Percentiles rank a stretch among this genome's conserved stretches.
These are phyloP conservation scores for Syzygium oleosum DNA, from an alignment of 345 rosid species.

Conservation along the genomic window DNA sequence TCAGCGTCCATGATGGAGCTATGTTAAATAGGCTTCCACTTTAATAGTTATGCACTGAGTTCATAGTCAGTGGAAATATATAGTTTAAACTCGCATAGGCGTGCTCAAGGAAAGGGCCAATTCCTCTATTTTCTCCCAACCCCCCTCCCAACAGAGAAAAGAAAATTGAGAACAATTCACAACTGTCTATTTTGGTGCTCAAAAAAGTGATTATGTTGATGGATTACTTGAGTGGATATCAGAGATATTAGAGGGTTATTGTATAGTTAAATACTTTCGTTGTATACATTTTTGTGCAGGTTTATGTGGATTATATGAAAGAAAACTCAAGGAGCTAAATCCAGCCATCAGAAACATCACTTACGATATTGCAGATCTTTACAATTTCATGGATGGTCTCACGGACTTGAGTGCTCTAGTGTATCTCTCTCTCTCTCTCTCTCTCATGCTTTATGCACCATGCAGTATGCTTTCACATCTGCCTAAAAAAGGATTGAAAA, in stretches of 20 bases:
- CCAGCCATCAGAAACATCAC: constrained; percentile 64
- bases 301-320: constrained; percentile 73
- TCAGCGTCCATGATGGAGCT: neutral
- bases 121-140: neutral
- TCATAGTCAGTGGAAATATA: neutral
- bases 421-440: constrained; percentile 28
- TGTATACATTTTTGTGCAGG: constrained; percentile 27
- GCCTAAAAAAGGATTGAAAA: neutral
- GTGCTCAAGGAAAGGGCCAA: neutral
- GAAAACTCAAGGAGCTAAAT: constrained; percentile 73
- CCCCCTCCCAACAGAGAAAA: neutral
- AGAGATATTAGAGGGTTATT: neutral
- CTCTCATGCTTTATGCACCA: neutral
- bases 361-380: constrained; percentile 76
- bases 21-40: neutral
- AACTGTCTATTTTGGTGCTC: neutral
- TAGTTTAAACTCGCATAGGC: neutral
- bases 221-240: neutral
- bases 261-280: neutral
- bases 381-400: constrained; percentile 83
- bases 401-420: constrained; percentile 88
- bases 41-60: neutral
- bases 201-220: neutral
- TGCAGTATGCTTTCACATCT: neutral
- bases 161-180: neutral